Base-by-base conservation (phyloP, 176 grass and related monocot genomes). In the Bolboschoenus planiculmis region DNA sequence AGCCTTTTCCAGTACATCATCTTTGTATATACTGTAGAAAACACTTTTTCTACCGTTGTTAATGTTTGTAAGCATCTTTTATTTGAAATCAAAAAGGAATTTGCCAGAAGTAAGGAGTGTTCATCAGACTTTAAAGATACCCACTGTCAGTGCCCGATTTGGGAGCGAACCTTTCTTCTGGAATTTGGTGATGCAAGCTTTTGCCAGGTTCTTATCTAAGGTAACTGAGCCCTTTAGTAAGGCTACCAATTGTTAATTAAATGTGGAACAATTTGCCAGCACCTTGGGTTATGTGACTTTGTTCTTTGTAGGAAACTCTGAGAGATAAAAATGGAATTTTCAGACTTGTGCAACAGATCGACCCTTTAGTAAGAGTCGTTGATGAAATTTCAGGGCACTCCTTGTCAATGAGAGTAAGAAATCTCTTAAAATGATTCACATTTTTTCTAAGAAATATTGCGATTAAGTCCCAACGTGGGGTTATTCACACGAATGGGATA, bases 111-210 rank as follows among this genome's bases (percentile, higher is more conserved):
- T 97, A 68, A 94, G 84, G 76, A 94, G 88, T 83, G 85, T 83
- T 31, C 86, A 89, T 85, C 86, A 89, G 85, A 87, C 91, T 78
- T 89, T 97, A 86, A 90, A 87, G 83, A 86, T 97, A 13, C 95
- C 90, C 78, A 94, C 88, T 87, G 94, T 97, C 76, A 97, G 90
- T 81, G 94, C 95, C 81, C 88, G 92, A 89, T 94, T 92, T 84
- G 92, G 90, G 55, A 97, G 90, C 57, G 79, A 91, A 26, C 94
- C 94, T 43, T 92, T 94, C 81, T 94, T 94, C 85, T 97, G 94
- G 92, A 97, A 97, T 83, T 97, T 92, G 94, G 88, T 86, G 89
- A 97, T 97, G 94, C 80, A 89, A 90, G 94, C 94, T 18, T 84
- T 94, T 48, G 90, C 86, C 76, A 89, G 87, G 18, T 87, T n/a